A percentile compares a stretch with the other conserved stretches of the same genome.
Evolutionary conservation across 1,284 basidiomycete genomes (phyloP).

Genomic region (Tilletia caries): DNA sequence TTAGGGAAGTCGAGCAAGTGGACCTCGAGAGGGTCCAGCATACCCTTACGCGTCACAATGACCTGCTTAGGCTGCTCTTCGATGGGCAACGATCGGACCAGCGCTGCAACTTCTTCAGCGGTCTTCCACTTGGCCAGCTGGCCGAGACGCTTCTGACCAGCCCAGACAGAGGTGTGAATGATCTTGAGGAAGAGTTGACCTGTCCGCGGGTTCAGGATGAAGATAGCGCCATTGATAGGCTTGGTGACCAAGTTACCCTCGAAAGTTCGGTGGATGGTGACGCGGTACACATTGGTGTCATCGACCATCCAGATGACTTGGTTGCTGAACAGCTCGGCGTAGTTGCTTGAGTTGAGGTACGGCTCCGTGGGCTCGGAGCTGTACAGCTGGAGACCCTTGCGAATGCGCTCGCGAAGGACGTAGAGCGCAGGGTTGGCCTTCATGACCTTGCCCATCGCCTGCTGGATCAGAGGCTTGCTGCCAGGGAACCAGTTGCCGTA

Average conservation of each 20-base stretch:
- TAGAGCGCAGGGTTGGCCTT: slow-evolving; percentile 97
- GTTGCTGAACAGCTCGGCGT: slow-evolving; percentile 97
- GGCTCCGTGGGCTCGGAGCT: slow-evolving; percentile 99
- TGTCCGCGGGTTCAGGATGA: slow-evolving; percentile 98
- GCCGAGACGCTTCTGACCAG: slow-evolving; percentile 98
- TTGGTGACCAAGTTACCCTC: slow-evolving; percentile 99
- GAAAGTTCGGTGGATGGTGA: slow-evolving; percentile 99
- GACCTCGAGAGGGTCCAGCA: slow-evolving; percentile 86
- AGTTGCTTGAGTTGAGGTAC: slow-evolving; percentile 93
- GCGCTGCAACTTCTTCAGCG: slow-evolving; percentile 97
- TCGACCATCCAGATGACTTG: slow-evolving; percentile 99
- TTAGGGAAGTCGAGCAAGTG: slow-evolving; percentile 98
- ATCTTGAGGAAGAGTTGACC: slow-evolving; percentile 98
- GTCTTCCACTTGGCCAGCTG: slow-evolving; percentile 99
- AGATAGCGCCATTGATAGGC: slow-evolving; percentile 98
- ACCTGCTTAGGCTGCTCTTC: slow-evolving; percentile 99
- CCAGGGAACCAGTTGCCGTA: slow-evolving; percentile 99
- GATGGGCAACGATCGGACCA: slow-evolving; percentile 92
- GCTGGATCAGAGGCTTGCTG: slow-evolving; percentile 93
- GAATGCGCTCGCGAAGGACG: slow-evolving; percentile 94
- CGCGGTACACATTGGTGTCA: slow-evolving; percentile 98
- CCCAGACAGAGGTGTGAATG: slow-evolving; percentile 99
- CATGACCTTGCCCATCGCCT: slow-evolving; percentile 99
- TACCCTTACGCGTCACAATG: slow-evolving; percentile 98
- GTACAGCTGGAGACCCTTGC: slow-evolving; percentile 96